A percentile compares a stretch with the other conserved stretches of the same genome.
Conservation (phyloP, 768 basidiomycete genomes). For the Mrakia gelida region DNA sequence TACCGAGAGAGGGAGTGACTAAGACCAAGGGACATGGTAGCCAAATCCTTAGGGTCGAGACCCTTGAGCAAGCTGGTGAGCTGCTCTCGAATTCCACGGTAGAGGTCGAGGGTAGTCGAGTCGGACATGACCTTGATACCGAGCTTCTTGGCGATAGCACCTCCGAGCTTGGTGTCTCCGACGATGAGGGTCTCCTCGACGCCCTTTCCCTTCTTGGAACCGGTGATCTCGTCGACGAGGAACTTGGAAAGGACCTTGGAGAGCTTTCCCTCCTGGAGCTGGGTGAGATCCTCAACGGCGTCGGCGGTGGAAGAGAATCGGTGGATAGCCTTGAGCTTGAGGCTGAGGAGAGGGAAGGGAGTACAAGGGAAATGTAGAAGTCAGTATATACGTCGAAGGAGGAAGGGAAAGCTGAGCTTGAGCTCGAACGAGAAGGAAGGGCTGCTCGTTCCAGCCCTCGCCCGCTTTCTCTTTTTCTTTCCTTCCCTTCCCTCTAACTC, state of each 20-base stretch:
- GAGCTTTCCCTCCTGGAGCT: slow-evolving; percentile 85
- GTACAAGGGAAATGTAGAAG: not conserved
- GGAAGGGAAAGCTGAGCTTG: not conserved
- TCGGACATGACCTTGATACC: slow-evolving; percentile 73
- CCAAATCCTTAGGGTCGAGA: slow-evolving; percentile 84
- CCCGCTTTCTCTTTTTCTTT: not conserved
- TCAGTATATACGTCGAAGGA: not conserved
- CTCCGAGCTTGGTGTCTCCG: slow-evolving; percentile 86
- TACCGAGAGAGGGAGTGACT: slow-evolving; percentile 94
- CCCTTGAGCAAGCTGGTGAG: slow-evolving; percentile 81
- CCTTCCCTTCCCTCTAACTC: not conserved
- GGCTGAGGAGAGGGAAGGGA: slow-evolving; percentile 48
- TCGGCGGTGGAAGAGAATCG: slow-evolving; percentile 93
- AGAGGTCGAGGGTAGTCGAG: slow-evolving; percentile 68
- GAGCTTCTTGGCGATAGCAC: slow-evolving; percentile 87
- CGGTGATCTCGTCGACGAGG: slow-evolving; percentile 53
- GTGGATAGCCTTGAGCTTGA: slow-evolving; percentile 92
- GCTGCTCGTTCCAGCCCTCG: not conserved
- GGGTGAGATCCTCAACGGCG: slow-evolving; percentile 93
- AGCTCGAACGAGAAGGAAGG: not conserved
- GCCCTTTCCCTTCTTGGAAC: slow-evolving; percentile 68
- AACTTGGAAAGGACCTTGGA: slow-evolving; percentile 92
- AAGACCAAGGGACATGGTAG: slow-evolving; percentile 96
- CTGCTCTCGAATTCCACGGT: slow-evolving; percentile 91
- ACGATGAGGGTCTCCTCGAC: slow-evolving; percentile 69